These are phyloP conservation scores for Aegle marmelos DNA, from an alignment of 345 rosid genomes.

Conservation along the genomic window DNA sequence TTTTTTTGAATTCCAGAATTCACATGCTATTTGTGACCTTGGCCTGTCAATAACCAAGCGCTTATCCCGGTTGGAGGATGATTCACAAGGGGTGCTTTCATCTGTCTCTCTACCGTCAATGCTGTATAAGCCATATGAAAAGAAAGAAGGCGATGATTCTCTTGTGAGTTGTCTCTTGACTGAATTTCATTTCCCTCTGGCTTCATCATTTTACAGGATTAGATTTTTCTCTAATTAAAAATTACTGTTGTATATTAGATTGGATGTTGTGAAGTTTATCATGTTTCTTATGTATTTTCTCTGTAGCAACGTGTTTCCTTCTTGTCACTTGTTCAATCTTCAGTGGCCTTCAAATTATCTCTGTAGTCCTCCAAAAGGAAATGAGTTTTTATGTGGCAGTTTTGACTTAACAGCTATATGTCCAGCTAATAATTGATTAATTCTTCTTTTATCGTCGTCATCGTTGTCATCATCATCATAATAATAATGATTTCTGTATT, in stretches of 20 bases:
- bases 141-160: conserved; percentile 54
- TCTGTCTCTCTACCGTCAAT: conserved; percentile 55
- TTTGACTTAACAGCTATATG: not conserved
- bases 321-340: not conserved
- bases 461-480: not conserved
- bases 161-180: conserved; percentile 37
- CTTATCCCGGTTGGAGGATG: conserved; percentile 48
- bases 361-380: not conserved
- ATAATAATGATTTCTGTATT: not conserved
- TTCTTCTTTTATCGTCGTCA: no score
- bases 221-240: not conserved
- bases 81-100: conserved; percentile 33
- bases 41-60: conserved; percentile 68
- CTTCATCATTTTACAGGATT: not conserved
- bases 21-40: conserved; percentile 85
- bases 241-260: conserved; percentile 4
- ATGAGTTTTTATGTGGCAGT: not conserved
- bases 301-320: not conserved
- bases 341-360: not conserved
- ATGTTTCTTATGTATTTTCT: not conserved
- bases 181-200: not conserved
- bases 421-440: not conserved
- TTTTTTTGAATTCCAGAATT: conserved; percentile 58
- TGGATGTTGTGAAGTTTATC: not conserved
- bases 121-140: conserved; percentile 64